phyloP scores from a whole-genome alignment of 176 grass and related monocot genomes.

The Hsuehochloa calcarea region DNA sequence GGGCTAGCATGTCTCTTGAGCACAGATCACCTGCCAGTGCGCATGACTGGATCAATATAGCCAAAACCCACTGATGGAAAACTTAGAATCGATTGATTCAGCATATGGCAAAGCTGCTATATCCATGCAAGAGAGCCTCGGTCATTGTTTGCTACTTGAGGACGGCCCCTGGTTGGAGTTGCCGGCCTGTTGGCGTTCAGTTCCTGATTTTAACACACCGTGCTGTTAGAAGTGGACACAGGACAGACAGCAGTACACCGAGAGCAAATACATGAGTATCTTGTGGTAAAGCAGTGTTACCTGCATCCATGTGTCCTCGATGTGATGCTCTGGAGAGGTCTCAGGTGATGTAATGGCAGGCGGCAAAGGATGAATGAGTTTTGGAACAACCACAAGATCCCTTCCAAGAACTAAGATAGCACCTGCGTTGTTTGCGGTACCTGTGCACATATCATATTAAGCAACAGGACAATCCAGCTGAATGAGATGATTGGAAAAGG shows the following conservation, averaged over 20 bases:
- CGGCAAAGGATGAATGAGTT: conserved; percentile 98
- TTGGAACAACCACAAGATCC: conserved; percentile 95
- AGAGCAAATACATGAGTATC: background rate
- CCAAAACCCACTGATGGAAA: conserved; percentile 18
- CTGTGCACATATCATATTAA: conserved; percentile 35
- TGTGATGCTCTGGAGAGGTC: conserved; percentile 69
- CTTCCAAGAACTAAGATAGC: conserved; percentile 96
- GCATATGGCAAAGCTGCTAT: conserved; percentile 23
- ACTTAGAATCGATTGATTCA: conserved; percentile 6
- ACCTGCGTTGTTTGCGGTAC: conserved; percentile 95
- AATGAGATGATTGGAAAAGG: background rate
- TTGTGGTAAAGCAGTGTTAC: conserved; percentile 32
- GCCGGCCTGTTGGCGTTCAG: conserved; percentile 89
- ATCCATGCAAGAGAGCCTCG: conserved; percentile 81
- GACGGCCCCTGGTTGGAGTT: conserved; percentile 92
- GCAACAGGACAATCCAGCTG: background rate
- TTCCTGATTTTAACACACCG: conserved; percentile 51
- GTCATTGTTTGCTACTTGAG: conserved; percentile 74
- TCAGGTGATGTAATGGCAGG: conserved; percentile 83
- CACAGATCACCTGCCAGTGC: conserved; percentile 1
- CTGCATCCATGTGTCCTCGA: conserved; percentile 99
- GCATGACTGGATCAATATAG: conserved; percentile 25
- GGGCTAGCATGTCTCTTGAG: conserved; percentile 16
- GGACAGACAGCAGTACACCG: background rate
- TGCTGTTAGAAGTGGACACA: conserved; percentile 7